These are phyloP conservation scores for Phaseolus coccineus DNA, from an alignment of 331 rosid species.

Conservation along the genomic window DNA sequence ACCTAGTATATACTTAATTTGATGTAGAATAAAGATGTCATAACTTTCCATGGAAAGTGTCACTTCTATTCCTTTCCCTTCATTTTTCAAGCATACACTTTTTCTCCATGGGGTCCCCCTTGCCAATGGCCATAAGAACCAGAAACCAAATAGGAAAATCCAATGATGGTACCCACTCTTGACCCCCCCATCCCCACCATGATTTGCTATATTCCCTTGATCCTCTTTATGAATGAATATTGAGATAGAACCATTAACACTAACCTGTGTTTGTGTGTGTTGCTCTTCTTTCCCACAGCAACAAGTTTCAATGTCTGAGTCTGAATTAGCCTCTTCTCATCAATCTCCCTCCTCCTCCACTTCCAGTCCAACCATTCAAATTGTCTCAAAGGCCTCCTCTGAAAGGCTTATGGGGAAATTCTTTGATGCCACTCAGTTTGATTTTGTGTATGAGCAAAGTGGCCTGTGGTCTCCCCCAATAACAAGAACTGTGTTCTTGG, in stretches of 20 bases:
- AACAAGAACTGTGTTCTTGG: constrained; percentile 48
- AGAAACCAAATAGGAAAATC: constrained; percentile 30
- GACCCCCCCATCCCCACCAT: constrained; percentile 22
- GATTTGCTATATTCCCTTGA: background rate
- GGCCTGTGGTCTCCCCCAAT: constrained; percentile 75
- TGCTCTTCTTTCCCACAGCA: constrained; percentile 18
- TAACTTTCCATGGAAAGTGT: constrained; percentile 16
- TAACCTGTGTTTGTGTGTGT: background rate
- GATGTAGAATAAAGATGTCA: background rate
- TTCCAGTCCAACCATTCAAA: constrained; percentile 48
- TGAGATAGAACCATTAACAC: background rate
- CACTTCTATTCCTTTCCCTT: background rate
- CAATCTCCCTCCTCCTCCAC: constrained; percentile 27
- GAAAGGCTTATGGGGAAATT: constrained; percentile 75
- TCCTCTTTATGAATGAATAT: background rate
- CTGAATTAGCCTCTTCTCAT: constrained; percentile 23
- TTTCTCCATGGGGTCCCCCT: background rate
- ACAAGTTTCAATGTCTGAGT: constrained; percentile 37
- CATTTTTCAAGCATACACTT: background rate
- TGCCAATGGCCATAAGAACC: constrained; percentile 10
- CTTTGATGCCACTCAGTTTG: constrained; percentile 66
- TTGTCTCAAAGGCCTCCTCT: constrained; percentile 63
- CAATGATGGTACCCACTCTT: constrained; percentile 23
- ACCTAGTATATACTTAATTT: background rate
- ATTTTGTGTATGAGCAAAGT: constrained; percentile 64